These are phyloP conservation scores for Graphilbum sp. DNA, from an alignment of 2,329 filamentous ascomycete genomes.

Conservation along the genomic window DNA sequence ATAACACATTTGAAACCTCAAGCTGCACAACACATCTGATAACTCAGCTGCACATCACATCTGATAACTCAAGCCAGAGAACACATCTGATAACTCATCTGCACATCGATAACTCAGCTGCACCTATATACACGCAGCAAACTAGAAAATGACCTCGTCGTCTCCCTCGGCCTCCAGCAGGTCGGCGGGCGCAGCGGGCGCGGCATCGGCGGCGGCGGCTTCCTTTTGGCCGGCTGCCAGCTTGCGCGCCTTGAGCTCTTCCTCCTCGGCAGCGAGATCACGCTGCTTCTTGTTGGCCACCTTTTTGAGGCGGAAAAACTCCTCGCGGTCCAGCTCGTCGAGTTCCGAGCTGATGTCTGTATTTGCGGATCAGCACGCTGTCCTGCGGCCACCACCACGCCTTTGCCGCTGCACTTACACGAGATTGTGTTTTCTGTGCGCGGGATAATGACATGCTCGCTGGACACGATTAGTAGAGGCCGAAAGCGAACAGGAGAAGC, in stretches of 20 bases:
- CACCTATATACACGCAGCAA: too few species aligned
- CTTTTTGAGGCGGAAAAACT: conserved; percentile 97
- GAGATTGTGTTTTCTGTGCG: conserved; percentile 99
- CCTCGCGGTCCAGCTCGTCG: conserved; percentile 91
- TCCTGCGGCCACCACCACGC: too few species aligned
- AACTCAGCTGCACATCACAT: too few species aligned
- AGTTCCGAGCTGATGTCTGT: conserved; percentile 95
- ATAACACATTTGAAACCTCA: too few species aligned
- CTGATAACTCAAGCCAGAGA: too few species aligned
- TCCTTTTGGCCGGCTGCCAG: conserved; percentile 27
- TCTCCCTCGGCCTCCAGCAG: conserved; percentile 63
- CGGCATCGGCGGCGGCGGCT: conserved; percentile 17
- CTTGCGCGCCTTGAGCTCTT: conserved; percentile 60
- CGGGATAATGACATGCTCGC: conserved; percentile 90
- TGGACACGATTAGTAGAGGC: too few species aligned
- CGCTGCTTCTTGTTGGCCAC: conserved; percentile 73
- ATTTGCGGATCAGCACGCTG: too few species aligned
- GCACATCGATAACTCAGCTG: too few species aligned
- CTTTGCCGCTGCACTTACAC: conserved; percentile 32
- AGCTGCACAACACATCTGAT: too few species aligned
- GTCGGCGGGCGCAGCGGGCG: conserved; percentile 32
- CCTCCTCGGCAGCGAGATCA: conserved; percentile 55
- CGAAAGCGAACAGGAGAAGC: too few species aligned
- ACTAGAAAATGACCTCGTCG: conserved; percentile 73
- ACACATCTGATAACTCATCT: too few species aligned